Conservation (phyloP, 2,329 filamentous ascomycete species). For the Phaeoacremonium minimum region DNA sequence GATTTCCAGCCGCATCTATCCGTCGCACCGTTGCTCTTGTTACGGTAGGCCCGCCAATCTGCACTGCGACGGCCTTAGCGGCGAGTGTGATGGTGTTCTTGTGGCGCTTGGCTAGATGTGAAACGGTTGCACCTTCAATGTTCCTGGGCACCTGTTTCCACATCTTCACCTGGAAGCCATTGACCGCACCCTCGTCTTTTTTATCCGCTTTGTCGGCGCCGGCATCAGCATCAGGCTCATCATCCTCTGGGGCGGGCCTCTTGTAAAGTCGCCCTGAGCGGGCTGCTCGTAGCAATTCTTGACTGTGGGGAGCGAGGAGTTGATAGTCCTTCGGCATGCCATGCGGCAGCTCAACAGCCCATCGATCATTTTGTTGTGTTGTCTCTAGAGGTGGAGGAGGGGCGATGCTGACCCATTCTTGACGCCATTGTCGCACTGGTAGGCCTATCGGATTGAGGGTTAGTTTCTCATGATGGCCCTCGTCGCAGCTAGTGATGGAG, state of each 20-base stretch:
- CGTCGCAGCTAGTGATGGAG: background rate
- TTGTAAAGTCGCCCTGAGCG: constrained; percentile 75
- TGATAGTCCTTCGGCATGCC: constrained; percentile 84
- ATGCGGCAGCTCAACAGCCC: constrained; percentile 69
- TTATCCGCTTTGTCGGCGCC: constrained; percentile 45
- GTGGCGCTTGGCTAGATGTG: constrained; percentile 57
- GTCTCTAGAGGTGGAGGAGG: constrained; percentile 63
- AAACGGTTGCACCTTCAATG: constrained; percentile 45
- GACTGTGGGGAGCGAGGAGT: constrained; percentile 72
- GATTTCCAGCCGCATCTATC: constrained; percentile 73
- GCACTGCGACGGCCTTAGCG: constrained; percentile 42
- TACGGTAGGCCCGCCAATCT: constrained; percentile 50
- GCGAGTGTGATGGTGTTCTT: constrained; percentile 57
- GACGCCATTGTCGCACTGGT: constrained; percentile 86
- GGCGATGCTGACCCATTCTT: constrained; percentile 63
- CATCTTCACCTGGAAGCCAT: constrained; percentile 51
- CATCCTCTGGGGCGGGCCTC: constrained; percentile 61
- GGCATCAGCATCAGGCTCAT: constrained; percentile 48
- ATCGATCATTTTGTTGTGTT: constrained; percentile 59
- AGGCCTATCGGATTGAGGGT: constrained; percentile 61
- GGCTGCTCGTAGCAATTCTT: constrained; percentile 77
- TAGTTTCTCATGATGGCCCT: constrained; percentile 1
- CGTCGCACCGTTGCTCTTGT: constrained; percentile 78
- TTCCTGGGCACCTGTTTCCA: constrained; percentile 62
- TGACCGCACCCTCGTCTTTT: constrained; percentile 57